A percentile compares a stretch with the other conserved stretches of the same genome.
Evolutionary conservation across 768 basidiomycete species (phyloP).

Genomic region (Leccinum subtestaceum): DNA sequence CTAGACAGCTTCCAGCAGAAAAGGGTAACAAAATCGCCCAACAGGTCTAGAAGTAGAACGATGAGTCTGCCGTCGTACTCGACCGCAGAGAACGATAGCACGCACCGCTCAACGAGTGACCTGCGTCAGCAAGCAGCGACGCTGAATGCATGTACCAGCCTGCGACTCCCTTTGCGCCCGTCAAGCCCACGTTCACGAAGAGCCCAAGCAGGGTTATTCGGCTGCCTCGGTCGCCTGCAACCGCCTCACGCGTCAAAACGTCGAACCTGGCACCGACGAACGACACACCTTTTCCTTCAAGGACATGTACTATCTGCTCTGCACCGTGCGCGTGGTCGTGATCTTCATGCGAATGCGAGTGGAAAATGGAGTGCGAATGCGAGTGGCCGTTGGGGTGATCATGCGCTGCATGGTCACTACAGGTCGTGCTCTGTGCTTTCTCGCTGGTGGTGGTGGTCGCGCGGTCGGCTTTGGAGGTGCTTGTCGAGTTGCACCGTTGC

Average conservation of each 20-base stretch:
- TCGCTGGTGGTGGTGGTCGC: conserved; percentile 30
- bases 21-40: conserved; percentile 90
- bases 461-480: conserved; percentile 18
- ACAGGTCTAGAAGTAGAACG: conserved; percentile 49
- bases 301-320: conserved; percentile 64
- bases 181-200: conserved; percentile 77
- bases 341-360: conserved; percentile 63
- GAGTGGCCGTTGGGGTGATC: conserved; percentile 37
- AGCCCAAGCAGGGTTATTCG: conserved; percentile 85
- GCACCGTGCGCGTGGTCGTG: conserved; percentile 58
- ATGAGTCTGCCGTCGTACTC: conserved; percentile 7
- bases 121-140: conserved; percentile 88
- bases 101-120: conserved; percentile 84
- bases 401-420: conserved; percentile 38
- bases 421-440: neutral
- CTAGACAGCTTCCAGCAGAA: conserved; percentile 86
- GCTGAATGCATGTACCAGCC: conserved; percentile 91
- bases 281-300: conserved; percentile 60
- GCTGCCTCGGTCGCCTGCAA: conserved; percentile 73
- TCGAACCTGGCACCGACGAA: neutral
- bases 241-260: neutral
- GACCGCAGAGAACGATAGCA: conserved; percentile 14
- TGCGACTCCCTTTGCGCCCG: conserved; percentile 79
- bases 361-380: conserved; percentile 65
- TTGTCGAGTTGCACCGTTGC: conserved; percentile 19